A percentile compares a stretch with the other conserved stretches of the same genome.
phyloP scores from a whole-genome alignment of 2,329 filamentous ascomycete species.

The Penicillium sp. region DNA sequence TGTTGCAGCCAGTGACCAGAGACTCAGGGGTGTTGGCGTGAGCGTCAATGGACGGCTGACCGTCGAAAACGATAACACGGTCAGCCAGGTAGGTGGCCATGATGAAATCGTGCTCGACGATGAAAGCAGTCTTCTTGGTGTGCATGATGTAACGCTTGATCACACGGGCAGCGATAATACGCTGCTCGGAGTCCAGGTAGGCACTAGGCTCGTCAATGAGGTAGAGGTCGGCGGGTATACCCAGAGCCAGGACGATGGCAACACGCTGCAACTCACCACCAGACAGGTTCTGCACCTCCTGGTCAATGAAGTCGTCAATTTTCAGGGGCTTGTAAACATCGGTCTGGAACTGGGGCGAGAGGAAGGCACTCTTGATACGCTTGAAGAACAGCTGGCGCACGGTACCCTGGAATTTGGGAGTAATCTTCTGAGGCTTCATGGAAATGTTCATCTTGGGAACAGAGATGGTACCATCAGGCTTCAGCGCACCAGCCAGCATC shows the following conservation, averaged over 20 bases:
- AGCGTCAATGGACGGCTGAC: conserved; percentile 82
- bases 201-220: conserved; percentile 96
- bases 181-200: conserved; percentile 98
- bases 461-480: conserved; percentile 77
- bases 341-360: conserved; percentile 97
- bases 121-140: conserved; percentile 98
- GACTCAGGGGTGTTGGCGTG: conserved; percentile 90
- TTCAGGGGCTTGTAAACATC: conserved; percentile 99
- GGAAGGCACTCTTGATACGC: conserved; percentile 96
- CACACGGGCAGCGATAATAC: conserved; percentile 94
- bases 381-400: conserved; percentile 99
- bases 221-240: conserved; percentile 95
- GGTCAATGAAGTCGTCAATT: conserved; percentile 98
- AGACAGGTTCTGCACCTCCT: conserved; percentile 98
- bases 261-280: conserved; percentile 99
- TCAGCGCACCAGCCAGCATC: conserved; percentile 87
- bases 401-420: conserved; percentile 94
- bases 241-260: conserved; percentile 94
- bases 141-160: conserved; percentile 99
- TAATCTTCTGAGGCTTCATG: conserved; percentile 99
- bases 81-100: conserved; percentile 85
- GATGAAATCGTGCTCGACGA: conserved; percentile 99
- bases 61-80: conserved; percentile 97
- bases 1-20: conserved; percentile 92
- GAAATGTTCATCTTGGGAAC: conserved; percentile 95